phyloP scores from a whole-genome alignment of 768 basidiomycete species.

The Pleurotus citrinopileatus region DNA sequence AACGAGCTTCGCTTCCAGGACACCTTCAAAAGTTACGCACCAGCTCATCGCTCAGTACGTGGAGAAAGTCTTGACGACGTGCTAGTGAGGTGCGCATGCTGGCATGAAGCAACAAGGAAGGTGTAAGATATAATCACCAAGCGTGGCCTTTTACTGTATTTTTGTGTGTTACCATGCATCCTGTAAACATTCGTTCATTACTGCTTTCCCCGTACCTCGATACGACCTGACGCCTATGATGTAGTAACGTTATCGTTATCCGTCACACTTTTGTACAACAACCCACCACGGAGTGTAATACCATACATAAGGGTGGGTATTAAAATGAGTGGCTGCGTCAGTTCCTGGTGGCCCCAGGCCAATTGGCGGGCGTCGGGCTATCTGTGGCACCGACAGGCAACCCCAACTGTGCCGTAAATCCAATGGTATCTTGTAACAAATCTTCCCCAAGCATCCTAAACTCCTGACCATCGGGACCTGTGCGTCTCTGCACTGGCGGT shows the following conservation, averaged over 20 bases:
- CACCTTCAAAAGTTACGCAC: conserved; percentile 35
- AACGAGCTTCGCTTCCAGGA: conserved; percentile 19
- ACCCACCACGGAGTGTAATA: no score
- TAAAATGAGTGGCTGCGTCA: no score
- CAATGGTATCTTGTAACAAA: conserved; percentile 61
- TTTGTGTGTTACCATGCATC: conserved; percentile 3
- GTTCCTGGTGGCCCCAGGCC: neutral
- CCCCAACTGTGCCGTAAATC: conserved; percentile 52
- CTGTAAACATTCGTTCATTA: conserved; percentile 9
- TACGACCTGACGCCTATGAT: neutral
- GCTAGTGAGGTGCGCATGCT: conserved; percentile 13
- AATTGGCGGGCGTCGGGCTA: conserved; percentile 57
- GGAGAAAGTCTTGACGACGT: conserved; percentile 26
- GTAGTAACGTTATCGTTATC: neutral
- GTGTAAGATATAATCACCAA: neutral
- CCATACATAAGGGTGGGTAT: no score
- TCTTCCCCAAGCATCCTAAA: conserved; percentile 63
- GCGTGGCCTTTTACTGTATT: conserved; percentile 3
- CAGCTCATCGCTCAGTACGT: conserved; percentile 42
- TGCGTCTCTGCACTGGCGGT: conserved; percentile 45
- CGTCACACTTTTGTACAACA: no score
- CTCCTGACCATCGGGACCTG: conserved; percentile 23
- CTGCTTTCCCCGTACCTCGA: neutral
- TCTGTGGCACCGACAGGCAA: conserved; percentile 52
- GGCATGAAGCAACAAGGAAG: neutral